Percentiles rank a stretch among this genome's conserved stretches.
phyloP scores from a whole-genome alignment of 331 rosid genomes.

The Acacia concinna region DNA sequence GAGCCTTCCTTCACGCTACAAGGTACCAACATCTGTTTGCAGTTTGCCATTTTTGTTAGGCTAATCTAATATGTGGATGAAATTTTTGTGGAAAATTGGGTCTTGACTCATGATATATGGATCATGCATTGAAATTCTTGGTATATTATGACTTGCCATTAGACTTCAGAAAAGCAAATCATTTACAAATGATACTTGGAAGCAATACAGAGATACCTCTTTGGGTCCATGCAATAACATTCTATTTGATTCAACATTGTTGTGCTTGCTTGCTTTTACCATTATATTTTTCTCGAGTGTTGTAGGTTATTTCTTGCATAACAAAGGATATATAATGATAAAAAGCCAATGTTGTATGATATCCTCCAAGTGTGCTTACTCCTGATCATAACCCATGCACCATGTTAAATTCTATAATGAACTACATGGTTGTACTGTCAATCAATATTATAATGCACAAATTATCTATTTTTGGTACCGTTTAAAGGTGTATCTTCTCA shows the following conservation, averaged over 20 bases:
- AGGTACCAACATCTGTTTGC: constrained; percentile 45
- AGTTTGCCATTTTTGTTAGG: not conserved
- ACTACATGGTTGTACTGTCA: not conserved
- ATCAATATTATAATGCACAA: not conserved
- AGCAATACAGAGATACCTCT: not conserved
- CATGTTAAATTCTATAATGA: not conserved
- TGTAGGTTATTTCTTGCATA: not conserved
- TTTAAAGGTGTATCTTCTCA: not conserved
- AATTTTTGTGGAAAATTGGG: not conserved
- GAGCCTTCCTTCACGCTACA: constrained; percentile 83
- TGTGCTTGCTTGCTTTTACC: not conserved
- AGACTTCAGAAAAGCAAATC: not conserved
- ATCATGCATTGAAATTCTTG: not conserved
- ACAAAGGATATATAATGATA: not conserved
- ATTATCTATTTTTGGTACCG: constrained; percentile 7
- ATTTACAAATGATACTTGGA: constrained; percentile 13
- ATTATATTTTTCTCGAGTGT: not conserved
- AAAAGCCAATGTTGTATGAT: not conserved
- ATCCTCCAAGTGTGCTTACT: not conserved
- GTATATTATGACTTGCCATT: not conserved
- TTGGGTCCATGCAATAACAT: not conserved
- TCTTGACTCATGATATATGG: not conserved
- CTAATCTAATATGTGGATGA: not conserved
- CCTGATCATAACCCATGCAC: not conserved
- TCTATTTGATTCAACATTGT: not conserved